Evolutionary conservation across 768 basidiomycete species (phyloP).

Genomic region (Paxillus ammoniavirescens): DNA sequence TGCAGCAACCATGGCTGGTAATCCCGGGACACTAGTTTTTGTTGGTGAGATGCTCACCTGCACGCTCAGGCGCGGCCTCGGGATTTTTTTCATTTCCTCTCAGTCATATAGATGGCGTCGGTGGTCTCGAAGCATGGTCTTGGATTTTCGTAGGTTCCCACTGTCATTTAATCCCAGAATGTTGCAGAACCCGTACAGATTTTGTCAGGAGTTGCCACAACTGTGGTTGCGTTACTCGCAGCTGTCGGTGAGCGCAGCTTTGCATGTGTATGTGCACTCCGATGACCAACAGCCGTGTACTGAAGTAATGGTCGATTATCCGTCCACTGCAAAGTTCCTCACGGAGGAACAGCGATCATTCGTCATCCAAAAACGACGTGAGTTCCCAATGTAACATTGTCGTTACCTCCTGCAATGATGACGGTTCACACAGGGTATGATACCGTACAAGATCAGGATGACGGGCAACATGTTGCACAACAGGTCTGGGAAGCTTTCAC

Average conservation of each 20-base stretch:
- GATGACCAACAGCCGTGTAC: background rate
- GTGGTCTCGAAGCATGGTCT: constrained; percentile 56
- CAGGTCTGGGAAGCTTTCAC: constrained; percentile 52
- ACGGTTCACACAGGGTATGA: constrained; percentile 55
- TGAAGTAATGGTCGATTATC: constrained; percentile 61
- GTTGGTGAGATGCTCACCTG: background rate
- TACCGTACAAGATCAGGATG: constrained; percentile 55
- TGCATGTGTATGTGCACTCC: background rate
- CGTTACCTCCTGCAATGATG: background rate
- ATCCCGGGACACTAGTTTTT: background rate
- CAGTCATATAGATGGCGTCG: constrained; percentile 47
- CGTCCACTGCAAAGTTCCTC: constrained; percentile 55
- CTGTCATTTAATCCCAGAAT: background rate
- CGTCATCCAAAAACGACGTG: constrained; percentile 58
- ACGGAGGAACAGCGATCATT: constrained; percentile 60
- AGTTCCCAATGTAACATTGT: background rate
- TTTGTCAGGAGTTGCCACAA: constrained; percentile 51
- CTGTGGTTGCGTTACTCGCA: constrained; percentile 52
- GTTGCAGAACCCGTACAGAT: constrained; percentile 4
- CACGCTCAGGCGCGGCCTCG: constrained; percentile 46
- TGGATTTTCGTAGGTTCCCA: constrained; percentile 58
- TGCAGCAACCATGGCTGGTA: constrained; percentile 59
- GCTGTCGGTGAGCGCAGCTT: constrained; percentile 41
- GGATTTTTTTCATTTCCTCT: constrained; percentile 58
- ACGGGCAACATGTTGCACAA: constrained; percentile 43